Evolutionary conservation across 1,139 yeast species (phyloP).

Genomic region (Yamadazyma taylorii): DNA sequence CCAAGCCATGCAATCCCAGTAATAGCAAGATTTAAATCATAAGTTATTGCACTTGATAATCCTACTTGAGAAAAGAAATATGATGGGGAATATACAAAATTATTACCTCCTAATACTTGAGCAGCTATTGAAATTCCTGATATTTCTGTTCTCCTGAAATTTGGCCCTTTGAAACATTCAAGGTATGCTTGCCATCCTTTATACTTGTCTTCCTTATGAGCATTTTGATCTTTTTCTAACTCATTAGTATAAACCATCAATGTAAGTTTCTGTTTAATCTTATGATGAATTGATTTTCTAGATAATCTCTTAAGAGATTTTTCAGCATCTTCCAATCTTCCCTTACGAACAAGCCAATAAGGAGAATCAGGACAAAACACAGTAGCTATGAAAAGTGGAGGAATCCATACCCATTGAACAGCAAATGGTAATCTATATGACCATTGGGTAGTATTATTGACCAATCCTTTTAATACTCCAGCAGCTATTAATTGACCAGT

Average conservation of each 20-base stretch:
- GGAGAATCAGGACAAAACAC: slow-evolving; percentile 27
- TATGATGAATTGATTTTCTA: slow-evolving; percentile 7
- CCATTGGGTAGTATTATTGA: slow-evolving; percentile 20
- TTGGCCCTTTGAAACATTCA: slow-evolving; percentile 22
- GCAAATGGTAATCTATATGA: slow-evolving; percentile 49
- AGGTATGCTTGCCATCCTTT: slow-evolving; percentile 20
- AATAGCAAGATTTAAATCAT: slow-evolving; percentile 27
- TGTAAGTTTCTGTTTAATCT: slow-evolving; percentile 9
- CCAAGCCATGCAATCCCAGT: slow-evolving; percentile 23
- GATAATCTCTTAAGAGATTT: slow-evolving; percentile 8
- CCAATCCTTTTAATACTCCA: slow-evolving; percentile 37
- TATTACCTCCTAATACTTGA: slow-evolving; percentile 12
- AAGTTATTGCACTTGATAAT: slow-evolving; percentile 22
- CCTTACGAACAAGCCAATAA: slow-evolving; percentile 12
- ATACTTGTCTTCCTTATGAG: slow-evolving; percentile 4
- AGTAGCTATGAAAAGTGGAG: slow-evolving; percentile 27
- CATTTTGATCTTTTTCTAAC: slow-evolving; percentile 9
- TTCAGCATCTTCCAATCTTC: slow-evolving; percentile 11
- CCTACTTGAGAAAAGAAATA: slow-evolving; percentile 38
- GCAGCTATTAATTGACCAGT: slow-evolving; percentile 44
- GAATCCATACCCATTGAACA: slow-evolving; percentile 33
- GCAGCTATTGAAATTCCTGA: slow-evolving; percentile 18
- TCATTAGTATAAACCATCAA: slow-evolving; percentile 13
- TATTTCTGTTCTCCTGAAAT: slow-evolving; percentile 24
- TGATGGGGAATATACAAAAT: slow-evolving; percentile 24